Base-by-base conservation (phyloP, 1,284 basidiomycete genomes). In the Tylopilus sp. region DNA sequence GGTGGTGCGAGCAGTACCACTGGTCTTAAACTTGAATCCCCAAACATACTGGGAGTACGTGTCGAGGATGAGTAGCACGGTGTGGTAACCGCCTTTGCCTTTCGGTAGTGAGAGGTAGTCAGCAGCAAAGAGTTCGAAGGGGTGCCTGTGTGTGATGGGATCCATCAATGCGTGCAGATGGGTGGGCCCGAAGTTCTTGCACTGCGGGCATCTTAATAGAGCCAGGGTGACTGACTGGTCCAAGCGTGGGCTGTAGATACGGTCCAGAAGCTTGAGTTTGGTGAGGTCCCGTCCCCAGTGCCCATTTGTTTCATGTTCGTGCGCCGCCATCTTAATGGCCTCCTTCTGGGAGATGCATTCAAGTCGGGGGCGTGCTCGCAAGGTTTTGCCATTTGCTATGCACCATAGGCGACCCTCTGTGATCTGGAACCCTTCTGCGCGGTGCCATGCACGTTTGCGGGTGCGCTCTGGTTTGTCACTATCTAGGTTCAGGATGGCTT, bases 61-160 rank as follows among this genome's bases (percentile, higher is more conserved):
- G 50, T 79, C 72, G 1, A 77, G 31, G 37, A 71, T 69, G 0
- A 78, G 67, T 0, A 74, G 71, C 1, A 77, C 35, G 0, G 65
- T 72, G 31, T 77, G 68, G 34, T 67, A 75, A 2, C 76, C 73
- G 0, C 75, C 73, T 55, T 72, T 75, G 7, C 74, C 77, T 35
- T 59, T 64, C 0, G 74, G 73, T 4, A 78, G 41, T 1, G 73
- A 69, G 0, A 80, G 66, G 50, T 79, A 79, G 67, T 80, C 72
- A 2, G 66, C 70, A 0, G 75, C 69, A 0, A 80, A 53, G 1
- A 78, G 68, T 35, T 79, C 67, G 14, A 58, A 58, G 1, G 57
- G 57, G 21, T 58, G 57, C 10, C 6, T 25, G 14, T n/a, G 8
- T n/a, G 55, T 56, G 55, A 56, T 56, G 4, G 55, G 55, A n/a